Evolutionary conservation across 2,329 filamentous ascomycete genomes (phyloP).

Genomic region (Colletotrichum noveboracense): DNA sequence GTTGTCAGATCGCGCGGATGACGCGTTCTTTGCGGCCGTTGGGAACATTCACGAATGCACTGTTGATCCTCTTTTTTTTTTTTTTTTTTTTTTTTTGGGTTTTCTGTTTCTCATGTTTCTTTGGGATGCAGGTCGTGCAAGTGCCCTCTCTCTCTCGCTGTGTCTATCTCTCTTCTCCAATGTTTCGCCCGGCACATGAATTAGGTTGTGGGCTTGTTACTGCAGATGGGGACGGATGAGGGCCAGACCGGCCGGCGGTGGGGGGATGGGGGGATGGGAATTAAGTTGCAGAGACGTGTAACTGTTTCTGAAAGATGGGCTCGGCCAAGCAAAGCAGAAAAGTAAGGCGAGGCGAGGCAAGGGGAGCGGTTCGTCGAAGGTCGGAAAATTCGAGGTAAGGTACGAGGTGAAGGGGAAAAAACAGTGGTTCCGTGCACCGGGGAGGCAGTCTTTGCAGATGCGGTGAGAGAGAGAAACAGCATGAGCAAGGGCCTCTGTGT

Average conservation of each 20-base stretch:
- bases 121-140: not conserved
- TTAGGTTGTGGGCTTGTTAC: not conserved
- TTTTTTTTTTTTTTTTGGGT: not conserved
- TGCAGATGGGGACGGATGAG: not conserved
- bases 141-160: not conserved
- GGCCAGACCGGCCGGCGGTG: not conserved
- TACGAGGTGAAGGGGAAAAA: not conserved
- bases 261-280: not conserved
- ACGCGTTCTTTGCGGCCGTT: not conserved
- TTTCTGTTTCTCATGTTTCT: not conserved
- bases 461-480: not conserved
- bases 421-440: not conserved
- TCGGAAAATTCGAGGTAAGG: not conserved
- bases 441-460: not conserved
- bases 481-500: not conserved
- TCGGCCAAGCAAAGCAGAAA: not conserved
- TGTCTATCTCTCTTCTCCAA: not conserved
- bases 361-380: not conserved
- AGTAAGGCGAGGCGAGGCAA: not conserved
- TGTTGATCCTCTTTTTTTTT: not conserved
- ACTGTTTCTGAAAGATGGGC: not conserved
- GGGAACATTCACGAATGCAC: not conserved
- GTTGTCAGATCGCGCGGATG: not conserved
- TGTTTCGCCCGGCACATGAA: not conserved
- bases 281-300: not conserved